Base-by-base conservation (phyloP, 1,284 basidiomycete species). In the Apiotrichum gracile region DNA sequence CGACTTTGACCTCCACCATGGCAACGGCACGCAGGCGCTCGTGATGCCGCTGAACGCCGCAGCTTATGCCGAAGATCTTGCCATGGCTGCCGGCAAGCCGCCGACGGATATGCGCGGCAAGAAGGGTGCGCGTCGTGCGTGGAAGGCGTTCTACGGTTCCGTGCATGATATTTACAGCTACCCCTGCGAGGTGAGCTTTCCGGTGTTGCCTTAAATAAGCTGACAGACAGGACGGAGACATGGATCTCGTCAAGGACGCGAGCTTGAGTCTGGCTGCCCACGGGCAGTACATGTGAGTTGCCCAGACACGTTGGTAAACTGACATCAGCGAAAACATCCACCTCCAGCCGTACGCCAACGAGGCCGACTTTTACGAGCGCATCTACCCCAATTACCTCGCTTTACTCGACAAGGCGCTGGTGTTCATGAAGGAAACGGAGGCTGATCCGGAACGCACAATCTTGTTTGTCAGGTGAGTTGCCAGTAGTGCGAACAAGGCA, bases 1-100 rank as follows among this genome's bases (percentile, higher is more conserved):
- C 42, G 94, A 97, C 67, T 91, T 97, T 58, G 93, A 97, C 73
- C 78, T 97, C 7, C 92, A 97, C 73, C 92, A 96, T 65, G 88
- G 91, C 9, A 94, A 97, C 67, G 94, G 94, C 2, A 96, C 91
- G 0, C 92, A 97, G 67, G 84, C 89, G 1, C 84, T 97, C 25
- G 83, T 82, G 0, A 96, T 91, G 89, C 84, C 88, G 45, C 86
- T 97, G 58, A 97, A 97, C 65, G 87, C 88, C 59, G 88, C 91
- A 54, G 84, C 88, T 0, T 85, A 89, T 67, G 79, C 83, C 19
- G 79, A 84, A 57, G 81, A 78, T 10, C 77, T 88, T 0, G 83
- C 87, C 59, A 68, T 72, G 21, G 67, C 65, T 29, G 74, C 70
- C 14, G 74, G 75, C 7, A 76, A 74, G 49, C 73, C 74, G 5